Base-by-base conservation (phyloP, 352 stramenopile genomes). In the Pythium dissimile region DNA sequence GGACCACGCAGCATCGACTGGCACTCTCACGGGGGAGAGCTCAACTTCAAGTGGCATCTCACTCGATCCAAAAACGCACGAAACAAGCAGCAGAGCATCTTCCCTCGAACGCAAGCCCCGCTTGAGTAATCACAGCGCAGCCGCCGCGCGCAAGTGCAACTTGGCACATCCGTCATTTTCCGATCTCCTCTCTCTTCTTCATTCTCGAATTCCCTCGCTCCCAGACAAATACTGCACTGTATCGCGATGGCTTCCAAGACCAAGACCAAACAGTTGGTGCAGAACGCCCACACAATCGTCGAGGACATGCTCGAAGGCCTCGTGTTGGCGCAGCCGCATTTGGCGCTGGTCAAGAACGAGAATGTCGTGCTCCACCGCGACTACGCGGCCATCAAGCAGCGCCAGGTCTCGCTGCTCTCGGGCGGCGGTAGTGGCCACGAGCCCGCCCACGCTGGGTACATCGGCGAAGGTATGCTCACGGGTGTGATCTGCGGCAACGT, bases 401-500 rank as follows among this genome's bases (percentile, higher is more conserved):
- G 69, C 12, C 82, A 92, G 62, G 84, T 92, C 54, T 88, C 81
- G 60, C 67, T 94, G 43, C 49, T 94, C 44, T 92, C 82, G 13
- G 84, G 84, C 26, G 84, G 84, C 15, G 81, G 81, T 41, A 88
- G 72, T 38, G 84, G 84, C 42, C 97, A 99, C 72, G 97, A 99
- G 77, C 97, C 97, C 2, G 84, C 88, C 34, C 96, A 99, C 73
- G 96, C 91, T 10, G 96, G 96, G 5, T 99, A 96, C 77, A 95
- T 99, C 48, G 96, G 96, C 20, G 57, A 89, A 5, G 95, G 96
- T 1, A 98, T 99, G 94, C 84, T 99, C 24, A 98, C 89, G 15
- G 96, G 87, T 23, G 96, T 97, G 12, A 92, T 99, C 13, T 97
- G 94, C 57, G 97, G 97, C 45, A 93, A 85, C 30, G 96, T 99